phyloP scores from a whole-genome alignment of 2,329 filamentous ascomycete species.

The Trichoderma brevicompactum region DNA sequence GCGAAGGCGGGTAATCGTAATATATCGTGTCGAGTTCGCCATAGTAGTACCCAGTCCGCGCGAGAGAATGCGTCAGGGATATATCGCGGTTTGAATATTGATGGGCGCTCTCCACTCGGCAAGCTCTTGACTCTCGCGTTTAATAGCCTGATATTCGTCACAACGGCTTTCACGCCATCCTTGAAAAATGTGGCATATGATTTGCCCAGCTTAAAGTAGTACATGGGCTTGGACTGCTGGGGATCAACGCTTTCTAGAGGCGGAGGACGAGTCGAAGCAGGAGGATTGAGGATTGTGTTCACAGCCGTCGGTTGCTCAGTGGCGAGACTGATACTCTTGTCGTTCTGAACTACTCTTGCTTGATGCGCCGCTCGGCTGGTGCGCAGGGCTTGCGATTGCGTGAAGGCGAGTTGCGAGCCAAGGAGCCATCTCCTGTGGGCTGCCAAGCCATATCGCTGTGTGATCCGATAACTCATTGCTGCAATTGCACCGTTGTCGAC shows the following conservation, averaged over 20 bases:
- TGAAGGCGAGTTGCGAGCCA: constrained; percentile 18
- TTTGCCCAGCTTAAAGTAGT: constrained; percentile 68
- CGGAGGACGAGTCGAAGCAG: constrained; percentile 72
- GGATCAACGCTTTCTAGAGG: constrained; percentile 66
- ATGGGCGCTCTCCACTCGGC: constrained; percentile 61
- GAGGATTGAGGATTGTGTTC: constrained; percentile 66
- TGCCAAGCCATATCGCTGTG: constrained; percentile 40
- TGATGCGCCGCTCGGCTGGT: constrained; percentile 30
- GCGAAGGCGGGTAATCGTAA: constrained; percentile 79
- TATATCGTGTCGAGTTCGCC: constrained; percentile 71
- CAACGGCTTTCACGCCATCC: constrained; percentile 75
- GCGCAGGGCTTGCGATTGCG: constrained; percentile 26
- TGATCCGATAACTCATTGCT: constrained; percentile 41
- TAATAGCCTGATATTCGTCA: constrained; percentile 64
- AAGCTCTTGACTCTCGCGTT: constrained; percentile 47
- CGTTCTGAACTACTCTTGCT: constrained; percentile 36
- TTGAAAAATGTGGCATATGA: constrained; percentile 89
- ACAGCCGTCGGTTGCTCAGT: constrained; percentile 36
- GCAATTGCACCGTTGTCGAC: constrained; percentile 6
- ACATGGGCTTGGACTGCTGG: constrained; percentile 42
- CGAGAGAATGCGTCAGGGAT: constrained; percentile 55
- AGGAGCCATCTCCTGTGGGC: constrained; percentile 32
- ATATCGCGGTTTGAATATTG: constrained; percentile 42
- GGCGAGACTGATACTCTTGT: constrained; percentile 29
- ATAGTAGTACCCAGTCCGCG: constrained; percentile 71